These are phyloP conservation scores for Teratosphaeria pseudoeucalypti DNA, from an alignment of 2,329 filamentous ascomycete species.

Conservation along the genomic window DNA sequence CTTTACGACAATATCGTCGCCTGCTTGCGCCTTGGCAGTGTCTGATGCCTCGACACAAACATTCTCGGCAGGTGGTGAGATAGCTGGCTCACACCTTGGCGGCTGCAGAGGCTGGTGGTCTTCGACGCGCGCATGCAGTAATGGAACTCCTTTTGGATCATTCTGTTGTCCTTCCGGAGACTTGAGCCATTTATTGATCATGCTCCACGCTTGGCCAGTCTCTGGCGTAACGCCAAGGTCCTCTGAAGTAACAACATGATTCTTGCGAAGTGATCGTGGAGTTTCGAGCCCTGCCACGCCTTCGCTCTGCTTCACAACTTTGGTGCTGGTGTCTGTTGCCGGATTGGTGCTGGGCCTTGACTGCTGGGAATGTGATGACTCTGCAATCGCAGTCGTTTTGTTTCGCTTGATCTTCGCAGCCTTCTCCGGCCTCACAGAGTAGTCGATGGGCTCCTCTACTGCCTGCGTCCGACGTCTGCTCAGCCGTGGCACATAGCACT, in stretches of 20 bases:
- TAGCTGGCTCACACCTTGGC: not conserved
- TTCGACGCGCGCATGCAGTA: not conserved
- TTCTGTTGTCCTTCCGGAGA: not conserved
- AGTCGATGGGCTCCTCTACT: constrained; percentile 20
- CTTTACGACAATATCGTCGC: constrained; percentile 5
- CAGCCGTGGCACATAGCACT: constrained; percentile 30
- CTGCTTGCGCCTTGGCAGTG: not conserved
- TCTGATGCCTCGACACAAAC: not conserved
- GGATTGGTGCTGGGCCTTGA: not conserved
- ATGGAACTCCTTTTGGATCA: not conserved
- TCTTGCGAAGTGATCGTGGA: not conserved
- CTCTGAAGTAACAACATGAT: not conserved
- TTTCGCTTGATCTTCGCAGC: constrained; percentile 31
- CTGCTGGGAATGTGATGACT: not conserved
- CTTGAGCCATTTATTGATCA: not conserved
- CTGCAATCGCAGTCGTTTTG: constrained; percentile 12
- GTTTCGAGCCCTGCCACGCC: not conserved
- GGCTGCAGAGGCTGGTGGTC: not conserved
- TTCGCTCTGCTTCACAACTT: not conserved
- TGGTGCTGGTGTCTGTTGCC: not conserved
- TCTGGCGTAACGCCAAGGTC: not conserved
- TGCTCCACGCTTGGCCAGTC: not conserved
- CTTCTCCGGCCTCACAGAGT: constrained; percentile 30
- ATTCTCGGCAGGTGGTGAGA: not conserved
- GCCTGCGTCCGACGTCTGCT: constrained; percentile 23